A percentile compares a stretch with the other conserved stretches of the same genome.
phyloP scores from a whole-genome alignment of 495 filamentous ascomycete genomes.

The Friedmanniomyces endolithicus region DNA sequence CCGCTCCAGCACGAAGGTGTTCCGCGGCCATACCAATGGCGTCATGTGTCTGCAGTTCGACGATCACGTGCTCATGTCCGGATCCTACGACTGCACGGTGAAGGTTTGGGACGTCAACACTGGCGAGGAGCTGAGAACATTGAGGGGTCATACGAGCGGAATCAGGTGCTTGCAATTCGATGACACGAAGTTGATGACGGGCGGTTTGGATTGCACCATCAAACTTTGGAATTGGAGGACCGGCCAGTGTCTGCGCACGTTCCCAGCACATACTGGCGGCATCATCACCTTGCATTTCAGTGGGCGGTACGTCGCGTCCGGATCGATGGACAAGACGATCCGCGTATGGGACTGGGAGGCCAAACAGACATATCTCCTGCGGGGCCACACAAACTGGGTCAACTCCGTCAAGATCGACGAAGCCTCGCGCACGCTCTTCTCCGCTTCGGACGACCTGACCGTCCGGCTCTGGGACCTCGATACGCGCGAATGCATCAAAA shows the following conservation, averaged over 20 bases:
- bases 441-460: slow-evolving; percentile 86
- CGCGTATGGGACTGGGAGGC: slow-evolving; percentile 89
- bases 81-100: slow-evolving; percentile 87
- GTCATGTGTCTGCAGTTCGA: slow-evolving; percentile 95
- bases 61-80: slow-evolving; percentile 81
- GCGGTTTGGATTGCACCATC: slow-evolving; percentile 65
- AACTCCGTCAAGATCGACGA: slow-evolving; percentile 81
- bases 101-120: slow-evolving; percentile 94
- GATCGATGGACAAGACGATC: slow-evolving; percentile 77
- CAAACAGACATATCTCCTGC: slow-evolving; percentile 62
- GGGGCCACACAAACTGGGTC: slow-evolving; percentile 85
- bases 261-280: slow-evolving; percentile 64
- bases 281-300: slow-evolving; percentile 83
- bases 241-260: slow-evolving; percentile 71
- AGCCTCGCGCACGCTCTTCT: slow-evolving; percentile 69
- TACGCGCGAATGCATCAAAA: slow-evolving; percentile 58
- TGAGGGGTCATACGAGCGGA: slow-evolving; percentile 67
- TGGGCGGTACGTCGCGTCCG: slow-evolving; percentile 67
- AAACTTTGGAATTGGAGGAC: slow-evolving; percentile 96
- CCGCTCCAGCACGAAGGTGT: slow-evolving; percentile 64
- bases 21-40: slow-evolving; percentile 84
- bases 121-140: slow-evolving; percentile 68
- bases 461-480: slow-evolving; percentile 91
- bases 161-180: slow-evolving; percentile 89
- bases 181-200: slow-evolving; percentile 77